Evolutionary conservation across 441 rosid genomes (phyloP).

Genomic region (Geranium incanum): DNA sequence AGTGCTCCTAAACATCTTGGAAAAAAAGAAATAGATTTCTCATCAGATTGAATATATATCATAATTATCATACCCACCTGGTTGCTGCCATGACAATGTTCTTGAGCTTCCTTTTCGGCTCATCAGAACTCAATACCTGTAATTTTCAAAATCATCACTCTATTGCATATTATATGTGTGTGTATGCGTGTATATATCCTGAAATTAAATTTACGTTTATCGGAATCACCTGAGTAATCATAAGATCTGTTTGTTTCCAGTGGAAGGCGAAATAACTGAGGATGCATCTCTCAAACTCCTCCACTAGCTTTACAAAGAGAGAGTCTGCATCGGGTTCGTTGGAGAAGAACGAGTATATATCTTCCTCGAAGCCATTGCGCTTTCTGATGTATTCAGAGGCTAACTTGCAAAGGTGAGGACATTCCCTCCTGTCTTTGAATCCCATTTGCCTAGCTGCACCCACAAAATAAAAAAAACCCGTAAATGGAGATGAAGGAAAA

Average conservation of each 20-base stretch:
- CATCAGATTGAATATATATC: too few species aligned
- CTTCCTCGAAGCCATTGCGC: slow-evolving; percentile 67
- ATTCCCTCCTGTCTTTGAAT: slow-evolving; percentile 70
- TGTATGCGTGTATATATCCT: not conserved
- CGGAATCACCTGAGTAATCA: slow-evolving; percentile 64
- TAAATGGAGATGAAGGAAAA: not conserved
- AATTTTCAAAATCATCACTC: not conserved
- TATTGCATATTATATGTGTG: too few species aligned
- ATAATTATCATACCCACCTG: slow-evolving; percentile 30
- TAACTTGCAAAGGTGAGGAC: slow-evolving; percentile 83
- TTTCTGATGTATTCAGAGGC: slow-evolving; percentile 74
- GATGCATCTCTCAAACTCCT: too few species aligned
- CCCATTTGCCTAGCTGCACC: slow-evolving; percentile 88
- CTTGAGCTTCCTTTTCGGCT: slow-evolving; percentile 77
- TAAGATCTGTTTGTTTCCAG: slow-evolving; percentile 81
- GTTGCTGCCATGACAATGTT: slow-evolving; percentile 96
- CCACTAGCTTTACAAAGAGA: slow-evolving; percentile 69
- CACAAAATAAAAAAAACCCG: too few species aligned
- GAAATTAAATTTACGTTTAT: not conserved
- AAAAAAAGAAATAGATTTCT: too few species aligned
- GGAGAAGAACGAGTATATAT: slow-evolving; percentile 62
- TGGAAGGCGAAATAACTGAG: slow-evolving; percentile 56
- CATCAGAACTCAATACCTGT: slow-evolving; percentile 75
- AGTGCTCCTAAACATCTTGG: too few species aligned
- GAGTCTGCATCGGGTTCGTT: slow-evolving; percentile 73